A percentile compares a stretch with the other conserved stretches of the same genome.
These are phyloP conservation scores for Ophiostoma quercus DNA, from an alignment of 2,329 filamentous ascomycete genomes.

Conservation along the genomic window DNA sequence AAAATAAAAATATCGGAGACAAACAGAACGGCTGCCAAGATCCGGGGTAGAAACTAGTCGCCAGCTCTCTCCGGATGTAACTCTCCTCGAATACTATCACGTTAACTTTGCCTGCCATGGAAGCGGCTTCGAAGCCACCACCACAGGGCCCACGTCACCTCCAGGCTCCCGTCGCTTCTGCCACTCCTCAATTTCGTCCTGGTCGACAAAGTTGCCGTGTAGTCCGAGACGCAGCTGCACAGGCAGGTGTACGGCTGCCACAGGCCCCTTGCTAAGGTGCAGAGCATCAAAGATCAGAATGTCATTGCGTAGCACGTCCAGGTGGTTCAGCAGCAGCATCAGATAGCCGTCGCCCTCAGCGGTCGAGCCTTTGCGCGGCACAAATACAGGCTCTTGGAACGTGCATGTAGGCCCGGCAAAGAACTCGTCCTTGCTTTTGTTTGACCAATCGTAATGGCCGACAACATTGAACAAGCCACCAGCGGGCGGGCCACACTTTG, in stretches of 20 bases:
- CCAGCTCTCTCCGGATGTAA: background rate
- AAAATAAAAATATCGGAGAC: background rate
- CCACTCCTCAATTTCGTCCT: constrained; percentile 42
- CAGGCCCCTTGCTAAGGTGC: constrained; percentile 37
- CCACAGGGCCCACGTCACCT: constrained; percentile 39
- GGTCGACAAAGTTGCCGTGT: constrained; percentile 42
- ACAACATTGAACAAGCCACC: constrained; percentile 45
- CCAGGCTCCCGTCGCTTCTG: constrained; percentile 33
- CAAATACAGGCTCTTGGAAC: constrained; percentile 51
- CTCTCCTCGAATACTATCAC: background rate
- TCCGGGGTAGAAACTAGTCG: background rate
- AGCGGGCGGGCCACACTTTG: constrained; percentile 40
- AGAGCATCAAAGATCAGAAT: constrained; percentile 42
- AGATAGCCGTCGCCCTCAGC: constrained; percentile 48
- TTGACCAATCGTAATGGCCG: constrained; percentile 43
- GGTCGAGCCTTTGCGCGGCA: constrained; percentile 39
- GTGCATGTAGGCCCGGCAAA: constrained; percentile 43
- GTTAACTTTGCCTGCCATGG: constrained; percentile 36
- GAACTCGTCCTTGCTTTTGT: constrained; percentile 39
- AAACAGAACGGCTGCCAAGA: background rate
- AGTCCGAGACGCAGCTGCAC: constrained; percentile 40
- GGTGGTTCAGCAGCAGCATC: constrained; percentile 43
- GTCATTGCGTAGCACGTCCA: constrained; percentile 43
- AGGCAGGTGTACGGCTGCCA: constrained; percentile 40
- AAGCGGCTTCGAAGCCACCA: constrained; percentile 36